Base-by-base conservation (phyloP, 2,329 filamentous ascomycete species). In the Fusarium nurragi region DNA sequence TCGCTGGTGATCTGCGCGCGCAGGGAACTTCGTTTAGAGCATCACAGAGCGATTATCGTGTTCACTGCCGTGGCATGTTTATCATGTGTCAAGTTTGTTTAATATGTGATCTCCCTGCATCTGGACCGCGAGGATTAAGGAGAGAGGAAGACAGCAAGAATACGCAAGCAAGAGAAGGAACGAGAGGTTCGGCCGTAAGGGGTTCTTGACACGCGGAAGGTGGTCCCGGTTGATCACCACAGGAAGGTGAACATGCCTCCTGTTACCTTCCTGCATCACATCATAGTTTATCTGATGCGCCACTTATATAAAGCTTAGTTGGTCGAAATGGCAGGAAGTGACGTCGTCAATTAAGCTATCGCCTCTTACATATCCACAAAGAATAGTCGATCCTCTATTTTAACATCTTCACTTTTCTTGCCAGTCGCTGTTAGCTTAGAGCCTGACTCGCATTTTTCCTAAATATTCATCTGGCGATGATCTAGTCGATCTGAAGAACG, bases 391-490 rank as follows among this genome's bases (percentile, higher is more conserved):
- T 62, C 43, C 12, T 38, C 39, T 38, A 23, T 21, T 39, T 44
- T 5, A 13, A 44, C 18, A 25, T 22, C 14, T 36, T 25, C 26
- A 36, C 30, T 28, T 23, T 18, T 47, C 22, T 30, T 38, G n/a
- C 38, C 19, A 30, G 22, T 34, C 14, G 37, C 28, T 8, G 48
- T 47, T 30, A 14, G 49, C 34, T 50, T 37, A 30, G 12, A 36
- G 16, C 38, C 52, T 64, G 53, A 67, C 63, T 64, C 63, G 58
- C 37, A 41, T 37, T 46, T 19, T 41, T 28, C 21, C 25, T 28
- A 13, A 34, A 6, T 43, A 30, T 50, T 19, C 21, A 53, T 44
- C 12, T 44, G 30, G 37, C 36, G 16, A 59, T 46, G 13, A 36
- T 54, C 40, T 30, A 55, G 34, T 54, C 41, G 46, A 55, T 64